A percentile compares a stretch with the other conserved stretches of the same genome.
phyloP scores from a whole-genome alignment of 352 stramenopile genomes.

The Phytophthora fragariae region DNA sequence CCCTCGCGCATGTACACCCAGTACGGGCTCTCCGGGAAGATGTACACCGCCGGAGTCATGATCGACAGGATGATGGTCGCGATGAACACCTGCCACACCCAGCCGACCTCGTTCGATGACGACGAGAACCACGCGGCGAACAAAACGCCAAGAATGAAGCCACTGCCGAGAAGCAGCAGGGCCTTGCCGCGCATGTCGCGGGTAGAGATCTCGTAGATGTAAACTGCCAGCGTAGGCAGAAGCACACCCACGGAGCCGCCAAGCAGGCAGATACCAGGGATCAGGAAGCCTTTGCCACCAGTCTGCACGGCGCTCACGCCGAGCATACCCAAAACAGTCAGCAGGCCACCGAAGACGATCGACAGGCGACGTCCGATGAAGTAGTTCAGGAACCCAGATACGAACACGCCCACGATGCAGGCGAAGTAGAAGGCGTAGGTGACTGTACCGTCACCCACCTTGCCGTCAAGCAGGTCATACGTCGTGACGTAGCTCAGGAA shows the following conservation, averaged over 20 bases:
- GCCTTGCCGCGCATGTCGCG: slow-evolving; percentile 86
- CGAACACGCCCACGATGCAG: slow-evolving; percentile 55
- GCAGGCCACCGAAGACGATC: slow-evolving; percentile 73
- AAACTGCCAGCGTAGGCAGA: slow-evolving; percentile 77
- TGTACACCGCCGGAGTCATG: slow-evolving; percentile 83
- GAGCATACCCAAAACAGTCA: slow-evolving; percentile 78
- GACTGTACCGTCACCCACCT: slow-evolving; percentile 63
- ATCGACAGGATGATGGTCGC: slow-evolving; percentile 79
- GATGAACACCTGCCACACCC: slow-evolving; percentile 89
- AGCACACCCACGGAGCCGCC: slow-evolving; percentile 68
- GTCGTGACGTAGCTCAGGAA: slow-evolving; percentile 84
- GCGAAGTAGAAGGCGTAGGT: slow-evolving; percentile 80
- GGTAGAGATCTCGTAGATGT: slow-evolving; percentile 90
- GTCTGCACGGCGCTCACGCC: slow-evolving; percentile 67
- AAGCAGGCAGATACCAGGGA: slow-evolving; percentile 71
- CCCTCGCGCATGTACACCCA: slow-evolving; percentile 86
- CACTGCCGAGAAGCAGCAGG: slow-evolving; percentile 74
- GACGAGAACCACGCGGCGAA: slow-evolving; percentile 74
- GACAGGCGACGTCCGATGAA: slow-evolving; percentile 81
- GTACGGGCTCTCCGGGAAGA: slow-evolving; percentile 88
- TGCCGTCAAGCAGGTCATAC: slow-evolving; percentile 73
- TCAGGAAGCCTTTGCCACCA: slow-evolving; percentile 60
- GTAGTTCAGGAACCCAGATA: slow-evolving; percentile 67
- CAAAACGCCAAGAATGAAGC: slow-evolving; percentile 73
- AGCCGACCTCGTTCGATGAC: slow-evolving; percentile 77